These are phyloP conservation scores for Ceratobasidium sp. DNA, from an alignment of 1,284 basidiomycete genomes.

Conservation along the genomic window DNA sequence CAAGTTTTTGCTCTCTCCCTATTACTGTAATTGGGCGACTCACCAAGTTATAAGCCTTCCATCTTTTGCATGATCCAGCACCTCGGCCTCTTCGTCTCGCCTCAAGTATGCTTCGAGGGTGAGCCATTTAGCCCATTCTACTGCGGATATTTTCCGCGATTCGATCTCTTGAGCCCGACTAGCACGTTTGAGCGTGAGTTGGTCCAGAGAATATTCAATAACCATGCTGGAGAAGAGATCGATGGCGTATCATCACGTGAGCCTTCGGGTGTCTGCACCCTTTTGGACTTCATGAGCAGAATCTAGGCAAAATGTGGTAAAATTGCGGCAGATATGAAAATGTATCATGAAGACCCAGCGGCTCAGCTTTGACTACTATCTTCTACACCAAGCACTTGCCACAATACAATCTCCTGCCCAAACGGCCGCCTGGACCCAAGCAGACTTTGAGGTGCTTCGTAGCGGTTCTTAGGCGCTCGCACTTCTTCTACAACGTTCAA, in stretches of 20 bases:
- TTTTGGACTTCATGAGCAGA: neutral
- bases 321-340: neutral
- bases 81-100: slow-evolving; percentile 57
- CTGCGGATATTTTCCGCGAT: slow-evolving; percentile 57
- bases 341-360: neutral
- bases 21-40: slow-evolving; percentile 45
- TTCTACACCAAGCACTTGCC: slow-evolving; percentile 80
- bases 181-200: slow-evolving; percentile 36
- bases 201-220: slow-evolving; percentile 12
- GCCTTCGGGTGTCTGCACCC: neutral
- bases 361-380: slow-evolving; percentile 31
- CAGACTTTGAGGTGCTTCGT: slow-evolving; percentile 90
- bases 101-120: slow-evolving; percentile 58
- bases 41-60: slow-evolving; percentile 61
- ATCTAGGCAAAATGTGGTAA: no score
- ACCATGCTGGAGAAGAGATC: neutral
- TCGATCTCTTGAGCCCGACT: slow-evolving; percentile 27
- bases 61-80: slow-evolving; percentile 57
- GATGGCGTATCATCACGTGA: neutral
- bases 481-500: slow-evolving; percentile 79
- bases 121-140: slow-evolving; percentile 58
- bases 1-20: neutral
- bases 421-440: slow-evolving; percentile 86
- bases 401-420: slow-evolving; percentile 76
- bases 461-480: slow-evolving; percentile 78